Conservation (phyloP, 768 basidiomycete genomes). For the Pisolithus sp. region DNA sequence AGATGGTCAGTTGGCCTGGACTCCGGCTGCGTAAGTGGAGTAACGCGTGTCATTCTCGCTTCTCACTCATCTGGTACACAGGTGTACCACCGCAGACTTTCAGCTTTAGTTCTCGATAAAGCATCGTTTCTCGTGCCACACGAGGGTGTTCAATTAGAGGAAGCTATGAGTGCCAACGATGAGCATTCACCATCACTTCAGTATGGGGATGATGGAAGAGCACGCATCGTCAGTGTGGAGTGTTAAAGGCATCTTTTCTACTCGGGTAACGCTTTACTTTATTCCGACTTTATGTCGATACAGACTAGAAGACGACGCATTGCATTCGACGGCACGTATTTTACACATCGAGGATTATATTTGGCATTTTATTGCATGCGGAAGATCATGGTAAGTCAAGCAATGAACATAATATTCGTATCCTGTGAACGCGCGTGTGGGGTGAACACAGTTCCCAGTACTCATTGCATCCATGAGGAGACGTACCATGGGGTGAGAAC, state of each 20-base stretch:
- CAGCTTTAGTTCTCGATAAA: conserved; percentile 57
- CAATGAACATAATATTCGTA: conserved; percentile 24
- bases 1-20: conserved; percentile 85
- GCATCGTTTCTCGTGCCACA: conserved; percentile 9
- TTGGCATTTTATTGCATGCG: background rate
- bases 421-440: conserved; percentile 13
- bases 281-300: background rate
- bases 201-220: conserved; percentile 52
- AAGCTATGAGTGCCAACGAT: conserved; percentile 12
- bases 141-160: conserved; percentile 6
- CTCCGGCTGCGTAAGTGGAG: conserved; percentile 67
- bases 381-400: conserved; percentile 10
- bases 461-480: background rate
- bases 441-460: background rate
- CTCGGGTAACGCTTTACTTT: too few species aligned
- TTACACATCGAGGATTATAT: background rate
- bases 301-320: background rate
- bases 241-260: conserved; percentile 27
- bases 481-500: conserved; percentile 39
- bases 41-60: background rate
- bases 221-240: conserved; percentile 46
- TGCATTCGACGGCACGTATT: background rate
- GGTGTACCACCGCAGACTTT: conserved; percentile 56
- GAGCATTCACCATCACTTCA: conserved; percentile 28
- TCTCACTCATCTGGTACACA: conserved; percentile 12